Percentiles rank a stretch among this genome's conserved stretches.
Conservation (phyloP, 306 rosid genomes). For the Dalbergia cochinchinensis region DNA sequence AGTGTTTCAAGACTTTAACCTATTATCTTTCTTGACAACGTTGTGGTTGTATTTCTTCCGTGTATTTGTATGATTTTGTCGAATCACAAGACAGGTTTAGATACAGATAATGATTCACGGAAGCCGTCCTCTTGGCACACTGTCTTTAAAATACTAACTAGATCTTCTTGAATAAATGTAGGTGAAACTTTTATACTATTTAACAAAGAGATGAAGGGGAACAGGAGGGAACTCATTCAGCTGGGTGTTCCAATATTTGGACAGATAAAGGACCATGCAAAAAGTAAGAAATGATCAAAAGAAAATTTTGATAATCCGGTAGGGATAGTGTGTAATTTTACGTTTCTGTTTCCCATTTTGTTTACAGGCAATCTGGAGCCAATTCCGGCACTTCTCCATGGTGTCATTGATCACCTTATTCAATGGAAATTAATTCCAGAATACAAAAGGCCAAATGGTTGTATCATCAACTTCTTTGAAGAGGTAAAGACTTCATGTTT, state of each 20-base stretch:
- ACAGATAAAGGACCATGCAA: conserved; percentile 69
- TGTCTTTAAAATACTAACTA: conserved; percentile 30
- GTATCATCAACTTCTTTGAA: conserved; percentile 87
- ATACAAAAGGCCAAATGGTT: conserved; percentile 90
- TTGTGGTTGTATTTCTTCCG: neutral
- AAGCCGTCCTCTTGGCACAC: neutral
- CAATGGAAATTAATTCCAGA: conserved; percentile 92
- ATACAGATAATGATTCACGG: neutral
- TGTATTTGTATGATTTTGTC: neutral
- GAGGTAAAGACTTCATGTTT: conserved; percentile 67
- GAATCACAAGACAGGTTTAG: conserved; percentile 30
- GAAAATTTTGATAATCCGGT: conserved; percentile 31
- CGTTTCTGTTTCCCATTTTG: neutral
- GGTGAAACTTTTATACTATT: conserved; percentile 90
- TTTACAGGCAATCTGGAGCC: conserved; percentile 78
- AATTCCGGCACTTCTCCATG: conserved; percentile 74
- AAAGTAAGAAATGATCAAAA: conserved; percentile 53
- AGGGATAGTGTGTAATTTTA: conserved; percentile 13
- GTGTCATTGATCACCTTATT: conserved; percentile 86
- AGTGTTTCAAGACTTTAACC: neutral
- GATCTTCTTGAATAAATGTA: conserved; percentile 46
- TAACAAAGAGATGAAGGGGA: conserved; percentile 91
- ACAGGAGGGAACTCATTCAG: conserved; percentile 90
- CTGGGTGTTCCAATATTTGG: conserved; percentile 88
- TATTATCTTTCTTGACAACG: neutral